Percentiles rank a stretch among this genome's conserved stretches.
Conservation (phyloP, 2,329 filamentous ascomycete species). For the Alternaria postmessia region DNA sequence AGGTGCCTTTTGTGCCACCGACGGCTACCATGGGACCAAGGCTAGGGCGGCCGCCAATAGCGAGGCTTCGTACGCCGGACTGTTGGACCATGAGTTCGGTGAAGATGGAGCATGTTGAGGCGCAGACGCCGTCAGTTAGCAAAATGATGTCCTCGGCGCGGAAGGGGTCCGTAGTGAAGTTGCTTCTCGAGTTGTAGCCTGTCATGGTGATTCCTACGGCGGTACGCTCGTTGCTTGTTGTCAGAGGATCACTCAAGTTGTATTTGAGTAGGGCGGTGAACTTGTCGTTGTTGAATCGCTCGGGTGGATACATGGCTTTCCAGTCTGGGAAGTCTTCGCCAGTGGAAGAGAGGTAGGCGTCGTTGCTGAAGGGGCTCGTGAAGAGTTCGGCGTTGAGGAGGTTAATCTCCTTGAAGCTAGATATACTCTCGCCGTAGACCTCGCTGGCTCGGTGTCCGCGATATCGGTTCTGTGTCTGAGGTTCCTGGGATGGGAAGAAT, state of each 20-base stretch:
- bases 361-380: constrained; percentile 48
- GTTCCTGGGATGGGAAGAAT: constrained; percentile 59
- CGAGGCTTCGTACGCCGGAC: constrained; percentile 52
- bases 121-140: constrained; percentile 56
- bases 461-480: constrained; percentile 58
- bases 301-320: constrained; percentile 50
- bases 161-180: constrained; percentile 48
- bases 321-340: constrained; percentile 45
- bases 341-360: constrained; percentile 36
- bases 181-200: constrained; percentile 37
- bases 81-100: constrained; percentile 57
- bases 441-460: constrained; percentile 53
- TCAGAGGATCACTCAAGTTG: constrained; percentile 49
- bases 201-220: constrained; percentile 41
- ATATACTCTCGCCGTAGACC: constrained; percentile 36
- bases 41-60: constrained; percentile 54
- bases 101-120: constrained; percentile 57
- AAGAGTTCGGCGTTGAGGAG: constrained; percentile 33
- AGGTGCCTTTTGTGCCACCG: constrained; percentile 56
- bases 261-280: constrained; percentile 52
- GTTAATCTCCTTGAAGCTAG: constrained; percentile 23
- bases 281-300: constrained; percentile 41
- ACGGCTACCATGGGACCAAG: constrained; percentile 54
- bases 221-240: constrained; percentile 40
- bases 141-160: constrained; percentile 50